Base-by-base conservation (phyloP, 345 rosid genomes). In the Eutrema yunnanense region DNA sequence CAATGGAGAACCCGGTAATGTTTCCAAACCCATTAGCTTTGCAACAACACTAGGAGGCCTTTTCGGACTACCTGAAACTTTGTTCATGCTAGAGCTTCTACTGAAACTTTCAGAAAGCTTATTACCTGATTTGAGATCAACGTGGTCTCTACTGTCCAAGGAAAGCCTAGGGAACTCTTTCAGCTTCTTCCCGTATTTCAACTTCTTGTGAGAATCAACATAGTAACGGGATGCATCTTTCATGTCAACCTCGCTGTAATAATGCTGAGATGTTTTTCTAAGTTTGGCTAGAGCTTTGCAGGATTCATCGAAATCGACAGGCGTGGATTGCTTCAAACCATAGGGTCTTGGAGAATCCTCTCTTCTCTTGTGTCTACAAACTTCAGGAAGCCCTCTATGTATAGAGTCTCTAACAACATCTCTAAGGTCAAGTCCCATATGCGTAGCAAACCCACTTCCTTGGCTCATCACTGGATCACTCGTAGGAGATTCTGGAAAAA, bases 11-110 rank as follows among this genome's bases (percentile, higher is more conserved):
- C 84, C 84, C 0, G 97, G 97, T 80, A 94, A 74, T 50, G 87
- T 76, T 32, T 91, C 98, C 84, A 89, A 86, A n/a, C 98, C 98
- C 97, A 94, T 94, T 78, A 94, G 83, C 83, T 89, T 94, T 64
- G 97, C 98, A 47, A 94, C 92, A 51, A 94, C 81, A 75, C 89
- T 82, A 43, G 97, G 84, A 64, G 90, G 85, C 34, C 88, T 87
- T 60, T 84, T 86, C 42, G 74, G 76, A 58, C 76, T 68, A 72
- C 69, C 59, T 62, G 73, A 36, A 77, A 16, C 46, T 67, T 68
- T 46, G 79, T 50, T 81, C 73, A 82, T 63, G 69, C 80, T 42
- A 79, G 82, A 79, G 76, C 81, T 80, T 82, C 84, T 49, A 78
- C 78, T 75, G 59, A 74, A 63, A 70, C 75, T 81, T 74, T 83